Conservation (phyloP, 2,329 filamentous ascomycete genomes). For the Botrytis aclada region DNA sequence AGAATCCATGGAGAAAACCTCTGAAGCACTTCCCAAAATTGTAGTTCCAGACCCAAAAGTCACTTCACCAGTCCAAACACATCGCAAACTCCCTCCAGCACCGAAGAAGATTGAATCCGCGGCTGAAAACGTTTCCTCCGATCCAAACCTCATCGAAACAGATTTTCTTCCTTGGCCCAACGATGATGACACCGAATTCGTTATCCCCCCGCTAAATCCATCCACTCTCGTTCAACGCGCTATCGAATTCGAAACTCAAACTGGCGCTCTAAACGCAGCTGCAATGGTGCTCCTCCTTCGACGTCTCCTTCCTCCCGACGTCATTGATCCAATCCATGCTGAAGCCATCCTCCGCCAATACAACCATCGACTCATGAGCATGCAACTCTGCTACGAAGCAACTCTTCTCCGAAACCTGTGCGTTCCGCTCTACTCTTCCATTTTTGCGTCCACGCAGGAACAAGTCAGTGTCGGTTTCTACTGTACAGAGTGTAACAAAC, state of each 20-base stretch:
- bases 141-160: conserved; percentile 48
- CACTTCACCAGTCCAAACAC: conserved; percentile 26
- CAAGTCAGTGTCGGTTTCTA: conserved; percentile 52
- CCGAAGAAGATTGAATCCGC: not conserved
- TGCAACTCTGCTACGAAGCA: conserved; percentile 59
- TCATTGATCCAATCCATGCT: conserved; percentile 56
- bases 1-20: conserved; percentile 13
- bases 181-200: conserved; percentile 55
- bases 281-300: conserved; percentile 59
- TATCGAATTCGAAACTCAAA: conserved; percentile 54
- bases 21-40: conserved; percentile 8
- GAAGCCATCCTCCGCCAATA: conserved; percentile 57
- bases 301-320: conserved; percentile 52
- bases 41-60: conserved; percentile 4
- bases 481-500: conserved; percentile 56
- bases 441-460: conserved; percentile 54
- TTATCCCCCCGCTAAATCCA: conserved; percentile 54
- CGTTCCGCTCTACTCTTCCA: conserved; percentile 49
- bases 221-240: conserved; percentile 52
- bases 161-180: conserved; percentile 59
- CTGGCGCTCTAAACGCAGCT: conserved; percentile 57
- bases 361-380: conserved; percentile 56
- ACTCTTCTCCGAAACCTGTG: conserved; percentile 60
- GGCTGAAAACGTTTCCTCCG: conserved; percentile 23
- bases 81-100: conserved; percentile 22